A percentile compares a stretch with the other conserved stretches of the same genome.
These are phyloP conservation scores for Cercophora scortea DNA, from an alignment of 495 filamentous ascomycete genomes.

Conservation along the genomic window DNA sequence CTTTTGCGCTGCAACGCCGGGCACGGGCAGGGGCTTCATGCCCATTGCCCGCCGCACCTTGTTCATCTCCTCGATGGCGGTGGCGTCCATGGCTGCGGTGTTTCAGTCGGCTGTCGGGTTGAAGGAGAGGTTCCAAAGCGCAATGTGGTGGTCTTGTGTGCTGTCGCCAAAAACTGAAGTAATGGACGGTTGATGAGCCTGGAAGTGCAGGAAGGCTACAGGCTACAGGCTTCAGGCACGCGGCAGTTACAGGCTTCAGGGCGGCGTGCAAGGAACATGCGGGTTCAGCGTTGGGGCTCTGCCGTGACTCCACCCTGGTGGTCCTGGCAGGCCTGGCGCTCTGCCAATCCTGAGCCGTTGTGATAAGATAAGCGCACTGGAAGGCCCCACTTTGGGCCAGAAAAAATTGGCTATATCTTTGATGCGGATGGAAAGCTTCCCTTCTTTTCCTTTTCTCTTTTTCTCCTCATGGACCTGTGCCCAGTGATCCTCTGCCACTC, in stretches of 20 bases:
- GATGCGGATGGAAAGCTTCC: background rate
- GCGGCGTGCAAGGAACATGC: no score
- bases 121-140: background rate
- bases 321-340: no score
- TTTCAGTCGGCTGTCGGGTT: constrained; percentile 10
- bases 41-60: constrained; percentile 83
- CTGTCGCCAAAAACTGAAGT: no score
- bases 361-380: background rate
- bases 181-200: no score
- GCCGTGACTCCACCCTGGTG: no score
- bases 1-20: constrained; percentile 41
- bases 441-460: constrained; percentile 30
- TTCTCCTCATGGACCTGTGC: constrained; percentile 71
- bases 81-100: constrained; percentile 56
- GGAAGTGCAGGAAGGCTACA: no score
- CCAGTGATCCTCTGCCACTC: constrained; percentile 57
- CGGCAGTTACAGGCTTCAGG: no score
- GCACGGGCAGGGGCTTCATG: constrained; percentile 82
- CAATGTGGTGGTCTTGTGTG: background rate
- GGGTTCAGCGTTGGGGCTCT: no score
- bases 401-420: background rate
- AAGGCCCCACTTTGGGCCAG: constrained; percentile 8
- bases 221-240: no score
- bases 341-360: no score
- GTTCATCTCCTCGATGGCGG: constrained; percentile 91